Conservation (phyloP, 2,329 filamentous ascomycete species). For the Fusarium proliferatum region DNA sequence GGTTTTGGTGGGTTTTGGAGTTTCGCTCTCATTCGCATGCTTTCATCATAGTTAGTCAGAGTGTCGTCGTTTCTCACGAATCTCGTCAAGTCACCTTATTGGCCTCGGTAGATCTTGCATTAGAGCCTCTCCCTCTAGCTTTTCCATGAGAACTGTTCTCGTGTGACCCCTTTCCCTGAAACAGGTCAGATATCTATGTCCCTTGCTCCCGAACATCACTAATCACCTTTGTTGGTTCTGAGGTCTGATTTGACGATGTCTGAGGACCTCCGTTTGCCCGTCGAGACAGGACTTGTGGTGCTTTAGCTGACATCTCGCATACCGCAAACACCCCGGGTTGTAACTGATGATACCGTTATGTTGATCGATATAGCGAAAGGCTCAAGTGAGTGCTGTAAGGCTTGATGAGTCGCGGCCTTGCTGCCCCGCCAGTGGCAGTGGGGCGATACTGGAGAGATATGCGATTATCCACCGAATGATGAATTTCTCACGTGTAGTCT, state of each 20-base stretch:
- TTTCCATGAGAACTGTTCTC: conserved; percentile 40
- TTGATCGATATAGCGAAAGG: conserved; percentile 25
- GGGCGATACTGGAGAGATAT: conserved; percentile 42
- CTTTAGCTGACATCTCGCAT: conserved; percentile 53
- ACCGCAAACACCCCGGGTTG: conserved; percentile 28
- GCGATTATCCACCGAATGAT: conserved; percentile 44
- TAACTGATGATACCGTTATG: conserved; percentile 31
- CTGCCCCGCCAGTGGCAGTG: conserved; percentile 45
- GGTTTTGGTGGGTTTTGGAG: conserved; percentile 46
- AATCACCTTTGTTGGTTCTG: conserved; percentile 47
- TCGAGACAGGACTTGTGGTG: conserved; percentile 52
- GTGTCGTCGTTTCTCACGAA: conserved; percentile 1
- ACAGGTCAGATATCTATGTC: conserved; percentile 37
- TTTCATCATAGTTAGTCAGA: conserved; percentile 35
- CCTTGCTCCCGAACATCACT: conserved; percentile 9
- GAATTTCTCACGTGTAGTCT: conserved; percentile 29
- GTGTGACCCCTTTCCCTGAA: conserved; percentile 39
- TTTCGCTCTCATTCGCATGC: conserved; percentile 45
- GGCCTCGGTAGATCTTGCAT: conserved; percentile 45
- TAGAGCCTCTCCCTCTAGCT: conserved; percentile 42
- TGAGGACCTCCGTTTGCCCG: conserved; percentile 49
- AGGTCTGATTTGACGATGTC: conserved; percentile 39
- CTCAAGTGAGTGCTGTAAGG: conserved; percentile 32
- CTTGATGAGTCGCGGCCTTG: conserved; percentile 45
- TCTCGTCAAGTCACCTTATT: conserved; percentile 42